phyloP scores from a whole-genome alignment of 2,329 filamentous ascomycete genomes.

The Graphilbum sp. region DNA sequence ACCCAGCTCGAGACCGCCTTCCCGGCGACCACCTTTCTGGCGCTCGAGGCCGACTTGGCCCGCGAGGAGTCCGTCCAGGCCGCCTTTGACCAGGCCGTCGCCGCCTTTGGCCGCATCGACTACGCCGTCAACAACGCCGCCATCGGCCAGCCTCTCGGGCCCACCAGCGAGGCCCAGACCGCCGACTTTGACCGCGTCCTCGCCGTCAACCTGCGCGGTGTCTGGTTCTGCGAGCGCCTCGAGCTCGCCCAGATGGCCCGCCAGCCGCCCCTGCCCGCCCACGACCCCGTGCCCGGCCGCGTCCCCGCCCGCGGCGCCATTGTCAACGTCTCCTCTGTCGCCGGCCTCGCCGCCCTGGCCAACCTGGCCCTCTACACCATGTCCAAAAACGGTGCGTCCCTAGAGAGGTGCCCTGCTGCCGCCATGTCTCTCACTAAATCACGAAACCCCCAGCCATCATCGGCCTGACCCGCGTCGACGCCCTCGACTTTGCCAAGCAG shows the following conservation, averaged over 20 bases:
- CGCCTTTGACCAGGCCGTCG: background rate
- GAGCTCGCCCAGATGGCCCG: background rate
- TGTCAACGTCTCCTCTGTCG: too few relatives aligned
- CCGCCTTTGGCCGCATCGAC: background rate
- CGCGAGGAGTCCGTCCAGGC: background rate
- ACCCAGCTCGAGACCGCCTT: too few relatives aligned
- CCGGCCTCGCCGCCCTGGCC: too few relatives aligned
- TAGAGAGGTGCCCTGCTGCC: too few relatives aligned
- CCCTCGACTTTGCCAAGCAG: background rate
- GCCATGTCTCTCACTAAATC: too few relatives aligned
- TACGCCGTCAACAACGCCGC: slow-evolving; percentile 1
- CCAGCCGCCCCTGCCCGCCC: background rate
- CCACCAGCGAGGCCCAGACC: background rate
- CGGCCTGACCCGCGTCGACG: background rate
- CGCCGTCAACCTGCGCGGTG: background rate
- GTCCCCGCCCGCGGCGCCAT: too few relatives aligned
- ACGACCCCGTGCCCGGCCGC: too few relatives aligned
- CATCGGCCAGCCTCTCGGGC: background rate
- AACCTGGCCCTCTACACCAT: too few relatives aligned
- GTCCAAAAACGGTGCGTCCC: too few relatives aligned
- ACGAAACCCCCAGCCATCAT: too few relatives aligned
- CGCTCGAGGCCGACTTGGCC: too few relatives aligned
- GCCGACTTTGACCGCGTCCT: background rate
- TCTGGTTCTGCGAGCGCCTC: slow-evolving; percentile 1
- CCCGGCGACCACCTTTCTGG: too few relatives aligned